phyloP scores from a whole-genome alignment of 768 basidiomycete genomes.

The Holtermannia corniformis region DNA sequence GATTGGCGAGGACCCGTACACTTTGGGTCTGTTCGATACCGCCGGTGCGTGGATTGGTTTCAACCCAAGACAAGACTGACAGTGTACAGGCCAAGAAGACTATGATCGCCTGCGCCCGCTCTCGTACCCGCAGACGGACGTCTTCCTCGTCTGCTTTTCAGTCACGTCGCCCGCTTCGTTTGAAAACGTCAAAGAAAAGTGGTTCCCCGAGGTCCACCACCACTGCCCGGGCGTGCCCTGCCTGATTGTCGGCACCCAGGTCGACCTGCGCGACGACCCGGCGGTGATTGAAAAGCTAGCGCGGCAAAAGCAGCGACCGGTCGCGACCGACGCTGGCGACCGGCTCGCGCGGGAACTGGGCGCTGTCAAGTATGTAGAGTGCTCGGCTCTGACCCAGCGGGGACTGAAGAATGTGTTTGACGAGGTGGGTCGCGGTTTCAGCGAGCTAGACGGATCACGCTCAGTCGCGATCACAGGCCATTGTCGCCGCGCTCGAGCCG shows the following conservation, averaged over 20 bases:
- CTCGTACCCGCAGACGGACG: constrained; percentile 99
- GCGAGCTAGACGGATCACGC: constrained; percentile 5
- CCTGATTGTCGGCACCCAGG: constrained; percentile 96
- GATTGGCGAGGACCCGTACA: constrained; percentile 99
- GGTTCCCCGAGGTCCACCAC: constrained; percentile 99
- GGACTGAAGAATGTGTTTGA: constrained; percentile 99
- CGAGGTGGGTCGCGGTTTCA: constrained; percentile 57
- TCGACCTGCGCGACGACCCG: constrained; percentile 88
- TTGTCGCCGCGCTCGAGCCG: constrained; percentile 96
- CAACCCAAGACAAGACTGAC: background rate
- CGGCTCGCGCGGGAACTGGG: constrained; percentile 93
- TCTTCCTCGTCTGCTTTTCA: constrained; percentile 98
- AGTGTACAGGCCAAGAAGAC: constrained; percentile 66
- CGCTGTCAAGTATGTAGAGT: constrained; percentile 98
- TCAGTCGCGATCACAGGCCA: constrained; percentile 58
- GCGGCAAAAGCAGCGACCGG: constrained; percentile 92
- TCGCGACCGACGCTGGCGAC: constrained; percentile 79
- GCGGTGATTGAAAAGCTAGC: constrained; percentile 90
- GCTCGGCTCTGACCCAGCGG: constrained; percentile 97
- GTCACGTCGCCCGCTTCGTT: constrained; percentile 97
- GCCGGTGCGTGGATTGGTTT: constrained; percentile 67
- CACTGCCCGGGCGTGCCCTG: constrained; percentile 99
- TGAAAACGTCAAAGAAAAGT: constrained; percentile 99
- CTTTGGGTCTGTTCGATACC: constrained; percentile 95
- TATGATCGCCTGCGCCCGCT: constrained; percentile 97